Base-by-base conservation (phyloP, 164 flowering plant genomes). In the Piper longum region DNA sequence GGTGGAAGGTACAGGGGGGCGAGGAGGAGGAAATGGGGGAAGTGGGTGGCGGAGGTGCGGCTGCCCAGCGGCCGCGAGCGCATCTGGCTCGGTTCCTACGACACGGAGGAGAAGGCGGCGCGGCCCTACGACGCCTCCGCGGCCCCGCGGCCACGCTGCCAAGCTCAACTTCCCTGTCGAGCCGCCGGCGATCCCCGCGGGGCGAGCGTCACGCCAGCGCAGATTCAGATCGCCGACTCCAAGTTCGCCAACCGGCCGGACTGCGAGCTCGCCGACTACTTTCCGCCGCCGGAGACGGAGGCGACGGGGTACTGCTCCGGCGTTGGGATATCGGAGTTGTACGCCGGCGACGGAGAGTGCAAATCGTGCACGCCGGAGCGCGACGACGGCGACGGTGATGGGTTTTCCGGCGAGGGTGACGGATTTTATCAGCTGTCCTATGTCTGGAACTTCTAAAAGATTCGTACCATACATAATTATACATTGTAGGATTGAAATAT, bases 81-180 rank as follows among this genome's bases (percentile, higher is more conserved):
- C 5, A 87, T 91, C n/a, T 91, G 98, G 96, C 60, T 91, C 19
- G 98, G 98, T 0, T 91, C 96, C 7, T 92, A 82, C 69, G 88
- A 89, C 66, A 61, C 88, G 0, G 74, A 93, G 6, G 95, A 82
- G 67, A 89, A 92, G 67, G 98, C 98, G 0, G 98, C 98, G 0
- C 68, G 87, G 14, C 96, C 98, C 1, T 91, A 85, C 72, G 98
- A 91, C 73, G 95, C 96, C 4, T 96, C 98, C 0, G 76, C 89
- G 98, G 76, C 58, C 87, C 4, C 91, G 98, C 2, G 98, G 98
- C 56, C 41, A 43, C 16, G 9, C 64, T 0, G 91, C 92, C 39
- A 79, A 78, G 17, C 89, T 89, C 77, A 91, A 91, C 62, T 91
- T 91, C 74, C 36, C 98, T 0, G 71, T 82, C 5, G 72, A 69